Conservation (phyloP, 805 yeast genomes). For the Lipomyces sp. region DNA sequence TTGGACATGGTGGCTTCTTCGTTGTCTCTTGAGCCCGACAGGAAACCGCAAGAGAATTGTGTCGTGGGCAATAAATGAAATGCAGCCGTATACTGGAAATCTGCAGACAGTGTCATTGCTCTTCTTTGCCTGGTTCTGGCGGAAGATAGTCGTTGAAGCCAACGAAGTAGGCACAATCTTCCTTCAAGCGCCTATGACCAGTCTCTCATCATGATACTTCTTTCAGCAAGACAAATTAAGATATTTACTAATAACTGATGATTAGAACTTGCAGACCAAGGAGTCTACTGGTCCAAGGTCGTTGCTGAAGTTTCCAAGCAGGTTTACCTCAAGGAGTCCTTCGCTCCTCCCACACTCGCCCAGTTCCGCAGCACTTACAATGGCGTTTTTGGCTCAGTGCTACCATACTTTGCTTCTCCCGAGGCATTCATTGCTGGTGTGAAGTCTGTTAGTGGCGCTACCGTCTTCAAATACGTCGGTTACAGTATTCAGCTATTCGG, state of each 20-base stretch:
- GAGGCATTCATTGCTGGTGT: slow-evolving; percentile 56
- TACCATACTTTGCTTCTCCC: slow-evolving; percentile 53
- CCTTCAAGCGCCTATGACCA: not conserved
- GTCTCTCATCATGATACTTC: not conserved
- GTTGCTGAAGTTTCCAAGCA: slow-evolving; percentile 67
- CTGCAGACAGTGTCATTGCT: not conserved
- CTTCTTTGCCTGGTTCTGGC: too few relatives aligned
- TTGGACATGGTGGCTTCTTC: not conserved
- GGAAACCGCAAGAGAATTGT: not conserved
- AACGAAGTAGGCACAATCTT: too few relatives aligned
- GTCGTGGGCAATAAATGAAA: not conserved
- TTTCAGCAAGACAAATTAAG: not conserved
- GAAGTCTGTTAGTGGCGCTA: slow-evolving; percentile 57
- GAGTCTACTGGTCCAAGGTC: slow-evolving; percentile 80
- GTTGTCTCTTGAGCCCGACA: not conserved
- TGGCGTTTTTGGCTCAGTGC: slow-evolving; percentile 51
- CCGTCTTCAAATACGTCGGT: slow-evolving; percentile 65
- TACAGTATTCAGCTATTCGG: slow-evolving; percentile 85
- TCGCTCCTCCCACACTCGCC: slow-evolving; percentile 83
- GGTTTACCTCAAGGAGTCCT: slow-evolving; percentile 88
- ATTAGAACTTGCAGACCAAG: slow-evolving; percentile 50
- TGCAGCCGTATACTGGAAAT: not conserved
- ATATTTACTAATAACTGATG: not conserved
- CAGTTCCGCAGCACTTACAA: slow-evolving; percentile 79
- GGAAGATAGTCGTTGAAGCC: too few relatives aligned